Evolutionary conservation across 75 land plant genomes (phyloP).

Genomic region (Azolla pinnata): DNA sequence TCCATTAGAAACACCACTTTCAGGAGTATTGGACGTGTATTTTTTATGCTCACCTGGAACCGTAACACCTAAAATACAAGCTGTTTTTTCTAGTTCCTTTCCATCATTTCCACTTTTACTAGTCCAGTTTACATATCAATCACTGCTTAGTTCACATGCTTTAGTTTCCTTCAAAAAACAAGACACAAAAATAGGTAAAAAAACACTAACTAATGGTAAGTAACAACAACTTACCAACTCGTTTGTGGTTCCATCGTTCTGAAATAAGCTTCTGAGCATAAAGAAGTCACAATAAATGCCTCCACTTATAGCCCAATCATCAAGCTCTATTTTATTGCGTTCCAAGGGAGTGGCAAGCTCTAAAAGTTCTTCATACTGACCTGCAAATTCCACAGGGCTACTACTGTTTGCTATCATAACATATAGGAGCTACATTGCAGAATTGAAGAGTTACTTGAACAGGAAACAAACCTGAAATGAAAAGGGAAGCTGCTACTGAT

Average conservation of each 20-base stretch:
- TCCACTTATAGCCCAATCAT: slow-evolving; percentile 84
- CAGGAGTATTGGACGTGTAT: too few relatives aligned
- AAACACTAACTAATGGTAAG: too few relatives aligned
- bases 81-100: too few relatives aligned
- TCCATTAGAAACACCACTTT: too few relatives aligned
- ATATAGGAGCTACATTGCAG: not conserved
- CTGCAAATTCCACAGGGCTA: slow-evolving; percentile 22
- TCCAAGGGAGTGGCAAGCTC: slow-evolving; percentile 62
- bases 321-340: slow-evolving; percentile 71
- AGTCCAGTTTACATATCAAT: too few relatives aligned
- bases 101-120: too few relatives aligned
- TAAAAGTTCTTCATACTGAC: slow-evolving; percentile 62
- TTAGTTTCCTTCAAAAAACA: too few relatives aligned
- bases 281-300: slow-evolving; percentile 79
- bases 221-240: slow-evolving; percentile 77
- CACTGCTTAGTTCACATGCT: too few relatives aligned
- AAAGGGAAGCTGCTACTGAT: slow-evolving; percentile 59
- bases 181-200: too few relatives aligned
- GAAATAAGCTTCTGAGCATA: slow-evolving; percentile 40
- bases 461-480: slow-evolving; percentile 57
- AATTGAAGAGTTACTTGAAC: too few relatives aligned
- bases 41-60: too few relatives aligned
- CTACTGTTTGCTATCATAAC: not conserved
- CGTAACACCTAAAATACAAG: too few relatives aligned
- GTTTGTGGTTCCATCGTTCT: slow-evolving; percentile 24